Percentiles rank a stretch among this genome's conserved stretches.
Conservation (phyloP, 2,329 filamentous ascomycete genomes). For the Diplodia sapinea region DNA sequence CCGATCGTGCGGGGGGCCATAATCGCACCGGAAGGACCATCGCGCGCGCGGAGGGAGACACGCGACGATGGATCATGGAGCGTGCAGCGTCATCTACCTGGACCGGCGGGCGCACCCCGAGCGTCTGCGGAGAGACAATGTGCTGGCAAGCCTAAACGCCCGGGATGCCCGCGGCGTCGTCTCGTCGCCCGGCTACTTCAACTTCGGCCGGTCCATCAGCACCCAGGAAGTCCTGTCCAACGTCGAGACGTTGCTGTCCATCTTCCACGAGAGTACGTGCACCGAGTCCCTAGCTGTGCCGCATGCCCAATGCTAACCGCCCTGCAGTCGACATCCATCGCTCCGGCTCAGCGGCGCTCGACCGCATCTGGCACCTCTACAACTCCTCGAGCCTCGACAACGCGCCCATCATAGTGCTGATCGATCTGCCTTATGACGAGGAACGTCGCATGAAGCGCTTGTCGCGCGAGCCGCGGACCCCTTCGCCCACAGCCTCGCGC, state of each 20-base stretch:
- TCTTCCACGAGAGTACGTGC: slow-evolving; percentile 50
- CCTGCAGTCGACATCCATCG: slow-evolving; percentile 49
- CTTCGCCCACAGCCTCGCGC: slow-evolving; percentile 48
- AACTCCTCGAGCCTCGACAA: slow-evolving; percentile 42
- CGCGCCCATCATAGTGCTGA: slow-evolving; percentile 49
- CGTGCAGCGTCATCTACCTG: slow-evolving; percentile 53
- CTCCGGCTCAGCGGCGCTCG: slow-evolving; percentile 47
- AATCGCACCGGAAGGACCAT: slow-evolving; percentile 26
- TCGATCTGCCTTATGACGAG: slow-evolving; percentile 52
- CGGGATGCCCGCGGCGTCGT: slow-evolving; percentile 35
- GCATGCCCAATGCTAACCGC: slow-evolving; percentile 17
- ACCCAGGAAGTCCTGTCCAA: slow-evolving; percentile 47
- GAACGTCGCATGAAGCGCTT: slow-evolving; percentile 49
- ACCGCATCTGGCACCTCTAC: slow-evolving; percentile 40
- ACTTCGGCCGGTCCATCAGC: slow-evolving; percentile 38
- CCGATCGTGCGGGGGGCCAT: slow-evolving; percentile 31
- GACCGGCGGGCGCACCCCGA: slow-evolving; percentile 51
- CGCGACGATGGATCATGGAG: slow-evolving; percentile 50
- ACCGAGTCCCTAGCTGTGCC: slow-evolving; percentile 10
- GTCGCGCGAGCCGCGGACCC: slow-evolving; percentile 50
- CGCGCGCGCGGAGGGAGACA: slow-evolving; percentile 27
- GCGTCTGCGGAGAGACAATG: slow-evolving; percentile 46
- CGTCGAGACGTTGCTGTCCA: slow-evolving; percentile 48
- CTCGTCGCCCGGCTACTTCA: slow-evolving; percentile 45
- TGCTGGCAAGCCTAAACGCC: slow-evolving; percentile 44